Percentiles rank a stretch among this genome's conserved stretches.
Conservation (phyloP, 345 rosid species). For the Murraya paniculata region DNA sequence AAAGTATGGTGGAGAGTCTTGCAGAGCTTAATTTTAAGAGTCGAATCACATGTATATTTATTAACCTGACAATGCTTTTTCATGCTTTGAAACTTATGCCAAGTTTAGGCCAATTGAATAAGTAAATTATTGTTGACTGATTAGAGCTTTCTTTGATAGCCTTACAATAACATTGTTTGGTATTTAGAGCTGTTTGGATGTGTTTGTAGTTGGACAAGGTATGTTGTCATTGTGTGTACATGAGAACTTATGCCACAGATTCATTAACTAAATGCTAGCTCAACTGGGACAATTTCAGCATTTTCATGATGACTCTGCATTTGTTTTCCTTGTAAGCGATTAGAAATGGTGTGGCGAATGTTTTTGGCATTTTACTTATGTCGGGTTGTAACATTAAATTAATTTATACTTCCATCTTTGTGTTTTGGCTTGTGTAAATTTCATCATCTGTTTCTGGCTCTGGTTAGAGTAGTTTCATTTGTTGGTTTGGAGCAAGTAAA, state of each 20-base stretch:
- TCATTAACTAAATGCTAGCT: background rate
- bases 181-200: background rate
- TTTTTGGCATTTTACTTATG: background rate
- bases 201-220: background rate
- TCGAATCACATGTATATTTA: background rate
- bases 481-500: background rate
- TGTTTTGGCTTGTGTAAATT: background rate
- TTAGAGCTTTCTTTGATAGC: background rate
- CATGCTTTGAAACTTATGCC: background rate
- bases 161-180: background rate
- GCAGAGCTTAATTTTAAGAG: background rate
- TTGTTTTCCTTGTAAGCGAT: background rate
- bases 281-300: background rate
- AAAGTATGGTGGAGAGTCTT: background rate
- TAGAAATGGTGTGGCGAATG: background rate
- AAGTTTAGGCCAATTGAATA: background rate
- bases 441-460: background rate
- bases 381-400: background rate
- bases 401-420: background rate
- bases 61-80: background rate
- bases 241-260: background rate
- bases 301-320: background rate
- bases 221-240: background rate
- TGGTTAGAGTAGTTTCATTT: slow-evolving; percentile 1
- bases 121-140: background rate